A percentile compares a stretch with the other conserved stretches of the same genome.
Conservation (phyloP, 352 stramenopile genomes). For the Pythium oligandrum region DNA sequence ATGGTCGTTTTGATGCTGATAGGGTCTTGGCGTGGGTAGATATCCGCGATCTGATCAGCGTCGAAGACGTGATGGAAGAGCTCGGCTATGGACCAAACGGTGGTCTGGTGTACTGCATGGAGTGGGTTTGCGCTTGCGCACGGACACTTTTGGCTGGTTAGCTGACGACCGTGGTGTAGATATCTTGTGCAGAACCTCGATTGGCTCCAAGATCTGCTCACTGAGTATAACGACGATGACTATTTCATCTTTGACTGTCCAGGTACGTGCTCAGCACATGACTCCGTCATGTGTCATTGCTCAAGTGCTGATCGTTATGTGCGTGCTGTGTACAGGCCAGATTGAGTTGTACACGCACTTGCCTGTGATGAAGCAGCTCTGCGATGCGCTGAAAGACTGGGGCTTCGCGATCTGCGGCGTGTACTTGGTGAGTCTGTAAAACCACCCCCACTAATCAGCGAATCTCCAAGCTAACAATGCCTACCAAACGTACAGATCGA, state of each 20-base stretch:
- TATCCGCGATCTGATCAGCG: constrained; percentile 94
- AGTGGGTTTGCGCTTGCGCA: constrained; percentile 65
- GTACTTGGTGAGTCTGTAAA: constrained; percentile 58
- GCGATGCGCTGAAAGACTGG: constrained; percentile 78
- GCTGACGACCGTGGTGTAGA: constrained; percentile 20
- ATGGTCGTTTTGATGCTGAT: no score
- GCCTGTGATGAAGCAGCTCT: constrained; percentile 89
- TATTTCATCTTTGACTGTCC: constrained; percentile 99
- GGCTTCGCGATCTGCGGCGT: constrained; percentile 87
- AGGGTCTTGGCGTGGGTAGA: constrained; percentile 26
- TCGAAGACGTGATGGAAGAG: constrained; percentile 97
- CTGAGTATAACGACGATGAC: constrained; percentile 88
- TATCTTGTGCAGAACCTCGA: constrained; percentile 93
- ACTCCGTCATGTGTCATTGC: constrained; percentile 4
- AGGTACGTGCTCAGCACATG: constrained; percentile 49
- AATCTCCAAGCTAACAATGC: not conserved
- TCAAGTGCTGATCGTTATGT: not conserved
- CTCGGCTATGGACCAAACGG: constrained; percentile 97
- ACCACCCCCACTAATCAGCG: not conserved
- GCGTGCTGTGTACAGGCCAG: constrained; percentile 44
- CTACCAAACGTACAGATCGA: constrained; percentile 63
- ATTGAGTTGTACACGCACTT: constrained; percentile 91
- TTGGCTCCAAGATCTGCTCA: constrained; percentile 93
- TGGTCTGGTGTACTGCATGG: constrained; percentile 98
- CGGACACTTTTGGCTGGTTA: not conserved